These are phyloP conservation scores for Botrytis paeoniae DNA, from an alignment of 2,329 filamentous ascomycete species.

Conservation along the genomic window DNA sequence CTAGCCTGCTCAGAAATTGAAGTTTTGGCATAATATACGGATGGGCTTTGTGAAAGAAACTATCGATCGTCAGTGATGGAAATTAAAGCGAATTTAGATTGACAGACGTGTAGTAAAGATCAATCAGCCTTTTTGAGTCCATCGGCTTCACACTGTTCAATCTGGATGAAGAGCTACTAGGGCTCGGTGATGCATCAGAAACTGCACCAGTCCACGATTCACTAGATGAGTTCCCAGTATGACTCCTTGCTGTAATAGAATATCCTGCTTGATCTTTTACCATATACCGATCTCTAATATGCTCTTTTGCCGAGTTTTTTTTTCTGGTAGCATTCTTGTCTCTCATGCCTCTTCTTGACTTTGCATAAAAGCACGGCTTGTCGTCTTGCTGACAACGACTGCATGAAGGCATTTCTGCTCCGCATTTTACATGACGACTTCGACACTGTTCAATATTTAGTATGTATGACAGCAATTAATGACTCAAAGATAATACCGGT, in stretches of 20 bases:
- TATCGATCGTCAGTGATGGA: constrained; percentile 32
- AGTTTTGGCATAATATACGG: constrained; percentile 40
- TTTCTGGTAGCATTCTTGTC: constrained; percentile 30
- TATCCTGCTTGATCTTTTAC: constrained; percentile 7
- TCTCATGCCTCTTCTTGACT: constrained; percentile 46
- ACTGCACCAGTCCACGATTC: constrained; percentile 23
- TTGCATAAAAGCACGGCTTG: constrained; percentile 47
- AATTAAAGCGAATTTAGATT: background rate
- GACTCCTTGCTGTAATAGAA: background rate
- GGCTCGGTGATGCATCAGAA: constrained; percentile 26
- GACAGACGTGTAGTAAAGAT: constrained; percentile 32
- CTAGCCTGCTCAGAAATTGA: constrained; percentile 37
- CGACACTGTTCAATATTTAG: constrained; percentile 32
- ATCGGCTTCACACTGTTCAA: constrained; percentile 20
- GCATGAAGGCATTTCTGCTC: constrained; percentile 44
- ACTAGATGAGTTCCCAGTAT: constrained; percentile 15
- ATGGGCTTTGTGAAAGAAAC: constrained; percentile 39
- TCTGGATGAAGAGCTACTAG: constrained; percentile 24
- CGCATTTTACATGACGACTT: constrained; percentile 46
- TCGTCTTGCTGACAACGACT: constrained; percentile 43
- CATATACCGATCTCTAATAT: constrained; percentile 15
- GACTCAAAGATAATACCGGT: constrained; percentile 39
- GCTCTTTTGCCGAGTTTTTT: constrained; percentile 22
- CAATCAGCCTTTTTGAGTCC: constrained; percentile 29
- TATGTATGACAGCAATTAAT: background rate